Base-by-base conservation (phyloP, 2,329 filamentous ascomycete genomes). In the Cordyceps fumosorosea region DNA sequence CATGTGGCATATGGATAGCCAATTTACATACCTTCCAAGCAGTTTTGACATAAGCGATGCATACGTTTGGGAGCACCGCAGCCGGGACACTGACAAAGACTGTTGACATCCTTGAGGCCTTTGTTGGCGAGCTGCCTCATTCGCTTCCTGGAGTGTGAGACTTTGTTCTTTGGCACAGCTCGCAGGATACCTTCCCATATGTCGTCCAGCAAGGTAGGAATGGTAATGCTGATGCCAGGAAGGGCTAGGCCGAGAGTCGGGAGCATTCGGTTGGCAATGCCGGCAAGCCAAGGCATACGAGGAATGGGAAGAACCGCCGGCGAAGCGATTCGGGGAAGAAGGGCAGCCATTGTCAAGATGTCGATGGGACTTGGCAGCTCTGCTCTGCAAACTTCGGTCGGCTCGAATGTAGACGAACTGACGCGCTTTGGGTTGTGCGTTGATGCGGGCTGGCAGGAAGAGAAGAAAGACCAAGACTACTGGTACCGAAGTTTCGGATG, bases 91-190 rank as follows among this genome's bases (percentile, higher is more conserved):
- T 86, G 90, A 78, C 92, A 96, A 68, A 99, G 78, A 60, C 85
- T 84, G 66, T 89, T 95, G 63, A 96, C 87, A 73, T 99, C 95
- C 78, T 96, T 90, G 69, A 99, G 77, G 51, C 88, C 93, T 79
- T 99, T 99, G 71, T 95, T 95, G 26, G 93, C 93, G 88, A 98
- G 89, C 73, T 96, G 92, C 70, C 96, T 86, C 72, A 92, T 88
- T 69, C 95, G 85, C 82, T 92, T 96, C 80, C 95, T 96, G 81
- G 91, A 91, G 76, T 99, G 91, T 48, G 93, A 97, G 40, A 92
- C 96, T 84, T 98, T 99, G 80, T 96, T 98, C 84, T 99, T 99
- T 5, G 95, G 95, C 18, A 98, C 95, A 1, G 95, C 95, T 67
- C 88, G 88, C 67, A 99, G 81, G 52, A 99, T 84, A 6, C 90